phyloP scores from a whole-genome alignment of 2,329 filamentous ascomycete genomes.

The Thermothelomyces thermophilus region DNA sequence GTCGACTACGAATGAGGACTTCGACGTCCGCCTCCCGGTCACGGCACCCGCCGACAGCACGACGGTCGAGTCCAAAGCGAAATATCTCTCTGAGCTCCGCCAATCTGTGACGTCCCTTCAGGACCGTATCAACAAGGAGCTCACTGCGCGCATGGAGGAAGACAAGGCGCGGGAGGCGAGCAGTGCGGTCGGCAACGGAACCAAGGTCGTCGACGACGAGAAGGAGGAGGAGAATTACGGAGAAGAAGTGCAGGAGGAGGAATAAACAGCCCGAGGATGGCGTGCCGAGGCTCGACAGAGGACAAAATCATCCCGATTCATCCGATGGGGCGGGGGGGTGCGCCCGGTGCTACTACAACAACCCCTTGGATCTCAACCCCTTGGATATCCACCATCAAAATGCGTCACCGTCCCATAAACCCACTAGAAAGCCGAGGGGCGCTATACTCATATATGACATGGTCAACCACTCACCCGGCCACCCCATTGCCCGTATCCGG shows the following conservation, averaged over 20 bases:
- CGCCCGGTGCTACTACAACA: too few species aligned
- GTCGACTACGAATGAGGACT: slow-evolving; percentile 44
- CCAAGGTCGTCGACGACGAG: slow-evolving; percentile 40
- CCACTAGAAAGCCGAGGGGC: background rate
- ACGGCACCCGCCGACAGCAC: slow-evolving; percentile 28
- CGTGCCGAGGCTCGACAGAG: too few species aligned
- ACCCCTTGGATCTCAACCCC: too few species aligned
- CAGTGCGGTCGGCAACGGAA: slow-evolving; percentile 7
- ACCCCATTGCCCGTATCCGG: slow-evolving; percentile 1
- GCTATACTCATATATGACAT: background rate
- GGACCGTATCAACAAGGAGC: slow-evolving; percentile 59
- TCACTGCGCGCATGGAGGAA: slow-evolving; percentile 68
- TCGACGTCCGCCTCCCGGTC: slow-evolving; percentile 37
- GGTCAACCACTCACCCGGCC: background rate
- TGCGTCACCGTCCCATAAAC: background rate
- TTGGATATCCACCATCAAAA: too few species aligned
- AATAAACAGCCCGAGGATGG: slow-evolving; percentile 9
- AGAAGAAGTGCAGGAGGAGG: slow-evolving; percentile 67
- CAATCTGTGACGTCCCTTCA: slow-evolving; percentile 54
- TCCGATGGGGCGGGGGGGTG: too few species aligned
- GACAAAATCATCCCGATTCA: background rate
- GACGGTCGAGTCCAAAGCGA: slow-evolving; percentile 43
- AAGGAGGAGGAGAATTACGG: slow-evolving; percentile 75
- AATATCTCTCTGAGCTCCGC: slow-evolving; percentile 55
- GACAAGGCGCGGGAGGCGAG: slow-evolving; percentile 47